phyloP scores from a whole-genome alignment of 306 rosid genomes.

The Cucurbita maxima region DNA sequence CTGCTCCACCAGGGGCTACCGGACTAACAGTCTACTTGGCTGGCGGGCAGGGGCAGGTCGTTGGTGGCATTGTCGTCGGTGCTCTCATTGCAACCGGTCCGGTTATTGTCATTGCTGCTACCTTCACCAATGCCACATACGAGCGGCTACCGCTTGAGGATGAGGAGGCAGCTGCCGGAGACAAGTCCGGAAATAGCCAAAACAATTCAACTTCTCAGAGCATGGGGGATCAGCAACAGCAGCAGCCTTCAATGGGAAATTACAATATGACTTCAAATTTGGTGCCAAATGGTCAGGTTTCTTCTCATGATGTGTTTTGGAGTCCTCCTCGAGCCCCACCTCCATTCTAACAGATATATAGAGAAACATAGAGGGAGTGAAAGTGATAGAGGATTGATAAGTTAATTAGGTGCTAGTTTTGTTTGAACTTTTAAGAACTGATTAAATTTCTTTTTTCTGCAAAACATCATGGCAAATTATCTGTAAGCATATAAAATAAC shows the following conservation, averaged over 20 bases:
- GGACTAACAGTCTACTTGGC: slow-evolving; percentile 57
- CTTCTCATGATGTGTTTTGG: slow-evolving; percentile 66
- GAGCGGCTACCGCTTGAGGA: slow-evolving; percentile 66
- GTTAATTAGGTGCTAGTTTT: not conserved
- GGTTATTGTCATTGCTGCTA: slow-evolving; percentile 64
- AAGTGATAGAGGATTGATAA: not conserved
- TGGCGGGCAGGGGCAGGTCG: slow-evolving; percentile 76
- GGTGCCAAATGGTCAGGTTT: slow-evolving; percentile 57
- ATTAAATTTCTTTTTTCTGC: not conserved
- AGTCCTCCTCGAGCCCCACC: slow-evolving; percentile 47
- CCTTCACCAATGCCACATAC: slow-evolving; percentile 72
- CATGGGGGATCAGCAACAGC: slow-evolving; percentile 14
- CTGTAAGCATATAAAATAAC: not conserved
- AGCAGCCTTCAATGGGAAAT: slow-evolving; percentile 24
- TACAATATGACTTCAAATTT: slow-evolving; percentile 56
- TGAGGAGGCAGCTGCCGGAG: slow-evolving; percentile 13
- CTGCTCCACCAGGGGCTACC: slow-evolving; percentile 64
- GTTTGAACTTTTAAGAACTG: not conserved
- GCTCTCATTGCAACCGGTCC: slow-evolving; percentile 62
- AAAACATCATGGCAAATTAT: not conserved
- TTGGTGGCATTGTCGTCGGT: slow-evolving; percentile 70
- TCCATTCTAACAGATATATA: slow-evolving; percentile 21
- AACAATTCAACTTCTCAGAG: slow-evolving; percentile 25
- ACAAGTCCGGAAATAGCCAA: slow-evolving; percentile 7
- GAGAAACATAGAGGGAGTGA: not conserved